Evolutionary conservation across 495 filamentous ascomycete genomes (phyloP), one percentile per base, ranked within the genome.

Genomic region (Penicillium manginii): DNA sequence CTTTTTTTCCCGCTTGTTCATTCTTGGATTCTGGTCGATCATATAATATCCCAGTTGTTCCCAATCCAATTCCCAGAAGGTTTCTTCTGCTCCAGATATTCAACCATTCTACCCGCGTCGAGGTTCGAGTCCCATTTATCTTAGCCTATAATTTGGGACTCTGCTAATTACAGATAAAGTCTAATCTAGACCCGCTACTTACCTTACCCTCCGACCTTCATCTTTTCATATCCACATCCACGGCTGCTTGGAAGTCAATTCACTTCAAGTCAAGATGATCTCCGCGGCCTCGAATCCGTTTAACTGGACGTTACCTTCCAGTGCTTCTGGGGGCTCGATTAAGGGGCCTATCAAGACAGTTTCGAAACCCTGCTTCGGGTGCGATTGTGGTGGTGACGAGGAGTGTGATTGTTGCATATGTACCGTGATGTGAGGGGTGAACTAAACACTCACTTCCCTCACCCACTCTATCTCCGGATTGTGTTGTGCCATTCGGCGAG

Each of bases 371-470:
- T 79, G 76, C 45, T 79, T 79, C 51, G 76, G 75, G 4, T 79
- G 76, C 40, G 76, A 77, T 49, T 79, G 76, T 35, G 74, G 76
- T 2, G 74, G 76, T 2, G 75, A 74, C 54, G 74, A 75, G 31
- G 76, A 74, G 50, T 79, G 76, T 40, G 76, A 79, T 52, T 76
- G 70, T 52, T 79, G 76, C 50, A 75, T 79, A 50, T 79, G 76
- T 53, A 74, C 72, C 22, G 71, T 79, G 55, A 79, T 79, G 76
- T 78, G 63, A 37, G 35, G 35, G 35, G 11, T 37, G 35, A 8
- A 4, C 35, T 37, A 10, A 11, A 14, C 11, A 12, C 10, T 37
- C 26, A 26, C 26, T n/a, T n/a, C 4, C 26, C 4, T 4, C 26
- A 29, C 26, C 9, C 26, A 29, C 26, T 29, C 26, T 8, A 8